phyloP scores from a whole-genome alignment of 2,329 filamentous ascomycete species.

The Uncinocarpus reesii region DNA sequence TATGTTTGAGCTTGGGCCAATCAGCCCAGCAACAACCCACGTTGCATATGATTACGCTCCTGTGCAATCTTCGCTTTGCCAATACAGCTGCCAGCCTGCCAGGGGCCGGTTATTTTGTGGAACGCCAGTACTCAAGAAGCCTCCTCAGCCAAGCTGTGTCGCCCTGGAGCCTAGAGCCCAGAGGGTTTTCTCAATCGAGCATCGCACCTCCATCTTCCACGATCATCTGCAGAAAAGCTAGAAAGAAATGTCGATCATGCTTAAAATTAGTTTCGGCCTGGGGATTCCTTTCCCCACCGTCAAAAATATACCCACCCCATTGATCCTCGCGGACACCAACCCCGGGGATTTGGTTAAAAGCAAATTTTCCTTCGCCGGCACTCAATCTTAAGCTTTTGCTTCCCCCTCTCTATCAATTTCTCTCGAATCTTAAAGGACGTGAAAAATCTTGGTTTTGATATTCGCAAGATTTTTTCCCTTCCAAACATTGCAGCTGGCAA shows the following conservation, averaged over 20 bases:
- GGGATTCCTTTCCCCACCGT: neutral
- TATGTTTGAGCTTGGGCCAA: conserved; percentile 6
- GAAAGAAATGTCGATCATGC: conserved; percentile 1
- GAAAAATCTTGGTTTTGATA: neutral
- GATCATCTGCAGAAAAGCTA: neutral
- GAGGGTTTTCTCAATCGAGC: neutral
- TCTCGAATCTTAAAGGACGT: neutral
- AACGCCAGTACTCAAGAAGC: neutral
- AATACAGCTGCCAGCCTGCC: neutral
- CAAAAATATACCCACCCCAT: neutral
- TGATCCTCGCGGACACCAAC: neutral
- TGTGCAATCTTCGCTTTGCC: neutral
- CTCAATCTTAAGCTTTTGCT: neutral
- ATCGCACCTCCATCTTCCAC: neutral
- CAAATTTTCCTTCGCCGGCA: neutral
- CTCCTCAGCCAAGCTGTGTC: neutral
- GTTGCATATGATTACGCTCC: neutral
- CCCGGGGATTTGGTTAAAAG: conserved; percentile 6
- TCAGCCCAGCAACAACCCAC: neutral
- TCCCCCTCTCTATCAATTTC: neutral
- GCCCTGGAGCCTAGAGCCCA: neutral
- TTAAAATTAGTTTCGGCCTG: neutral
- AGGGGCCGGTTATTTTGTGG: no score
- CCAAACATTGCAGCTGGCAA: neutral
- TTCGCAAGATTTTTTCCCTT: neutral